Evolutionary conservation across 768 basidiomycete species (phyloP).

Genomic region (Lactarius hengduanensis): DNA sequence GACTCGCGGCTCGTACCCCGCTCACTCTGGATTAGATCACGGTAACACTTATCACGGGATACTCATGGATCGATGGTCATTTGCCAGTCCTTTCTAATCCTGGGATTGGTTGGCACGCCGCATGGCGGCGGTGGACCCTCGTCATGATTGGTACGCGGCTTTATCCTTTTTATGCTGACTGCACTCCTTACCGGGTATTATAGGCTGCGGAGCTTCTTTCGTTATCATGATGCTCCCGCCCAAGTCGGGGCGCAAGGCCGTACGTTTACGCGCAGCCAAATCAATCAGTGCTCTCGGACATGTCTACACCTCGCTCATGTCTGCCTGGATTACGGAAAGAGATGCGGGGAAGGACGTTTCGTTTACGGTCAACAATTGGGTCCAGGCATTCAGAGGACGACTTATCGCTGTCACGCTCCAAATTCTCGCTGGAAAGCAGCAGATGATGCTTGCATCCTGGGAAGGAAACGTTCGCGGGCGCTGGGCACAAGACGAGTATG

Average conservation of each 20-base stretch:
- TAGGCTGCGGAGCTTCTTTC: constrained; percentile 51
- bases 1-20: neutral
- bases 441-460: constrained; percentile 44
- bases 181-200: neutral
- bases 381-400: constrained; percentile 33
- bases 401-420: constrained; percentile 37
- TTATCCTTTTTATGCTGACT: neutral
- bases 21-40: constrained; percentile 38
- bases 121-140: constrained; percentile 51
- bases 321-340: constrained; percentile 39
- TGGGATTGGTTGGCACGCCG: constrained; percentile 51
- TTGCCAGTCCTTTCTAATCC: constrained; percentile 44
- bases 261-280: constrained; percentile 44
- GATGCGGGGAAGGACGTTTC: constrained; percentile 19
- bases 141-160: constrained; percentile 46
- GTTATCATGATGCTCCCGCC: constrained; percentile 56
- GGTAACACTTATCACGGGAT: constrained; percentile 50
- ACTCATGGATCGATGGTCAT: constrained; percentile 58
- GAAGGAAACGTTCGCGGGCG: constrained; percentile 49
- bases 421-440: constrained; percentile 36
- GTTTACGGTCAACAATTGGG: constrained; percentile 31
- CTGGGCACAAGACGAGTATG: constrained; percentile 52
- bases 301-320: constrained; percentile 45
- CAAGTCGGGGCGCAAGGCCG: constrained; percentile 47
- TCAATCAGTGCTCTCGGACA: constrained; percentile 42